Base-by-base conservation (phyloP, 371 early-diverging fungal species). In the Mortierella sp. region DNA sequence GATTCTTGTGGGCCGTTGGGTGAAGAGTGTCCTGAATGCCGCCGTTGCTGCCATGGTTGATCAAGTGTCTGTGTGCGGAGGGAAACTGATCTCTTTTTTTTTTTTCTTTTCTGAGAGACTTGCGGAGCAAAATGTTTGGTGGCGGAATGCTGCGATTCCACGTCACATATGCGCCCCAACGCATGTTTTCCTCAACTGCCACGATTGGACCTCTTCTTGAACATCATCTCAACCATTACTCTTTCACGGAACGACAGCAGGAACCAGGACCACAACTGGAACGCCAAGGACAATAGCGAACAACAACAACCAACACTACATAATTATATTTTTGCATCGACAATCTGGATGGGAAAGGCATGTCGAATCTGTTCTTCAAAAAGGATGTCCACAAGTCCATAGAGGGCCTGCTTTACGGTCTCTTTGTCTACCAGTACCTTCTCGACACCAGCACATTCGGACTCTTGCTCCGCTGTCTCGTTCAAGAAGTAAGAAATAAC, bases 361-460 rank as follows among this genome's bases (percentile, higher is more conserved):
- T 79, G 75, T 68, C 73, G 37, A 74, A 67, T 29, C 67, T 64
- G n/a, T 83, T 69, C 52, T 83, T 72, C 65, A 69, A 68, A 43
- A 83, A 73, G 71, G 83, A 83, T 70, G 72, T 78, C 48, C 74
- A 72, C 65, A 74, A 78, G 73, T 78, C 83, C 26, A 72, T 83
- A 53, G 83, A 83, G 40, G 67, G 53, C 1, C 43, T 83, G 16
- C 73, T 83, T 47, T 74, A 78, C 48, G 76, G 79, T 4, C 76
- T 83, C 43, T 83, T 67, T 74, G 79, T 78, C 48, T 83, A 83
- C 64, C 70, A 78, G 26, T 83, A 83, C 50, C 53, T 83, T 26
- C 44, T 83, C 43, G 83, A 83, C 43, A 78, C 83, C n/a, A 83
- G 73, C 66, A 78, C 79, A 0, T 48, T 75, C 26, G 76, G 79